These are phyloP conservation scores for Leccinum fuscescens DNA, from an alignment of 1,284 basidiomycete species.

Conservation along the genomic window DNA sequence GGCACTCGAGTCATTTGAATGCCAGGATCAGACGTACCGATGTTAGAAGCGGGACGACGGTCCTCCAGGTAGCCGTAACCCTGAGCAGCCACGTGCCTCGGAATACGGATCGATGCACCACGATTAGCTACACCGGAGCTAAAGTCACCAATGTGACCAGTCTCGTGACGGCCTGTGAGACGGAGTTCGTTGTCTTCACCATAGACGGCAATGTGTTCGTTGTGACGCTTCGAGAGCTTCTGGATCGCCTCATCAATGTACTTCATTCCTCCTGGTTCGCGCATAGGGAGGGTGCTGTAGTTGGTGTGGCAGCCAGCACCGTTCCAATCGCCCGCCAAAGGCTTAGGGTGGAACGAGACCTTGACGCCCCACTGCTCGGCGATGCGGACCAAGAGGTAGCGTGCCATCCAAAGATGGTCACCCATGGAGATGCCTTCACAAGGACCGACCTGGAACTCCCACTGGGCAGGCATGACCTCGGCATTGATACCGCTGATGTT, in stretches of 20 bases:
- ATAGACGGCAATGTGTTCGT: slow-evolving; percentile 94
- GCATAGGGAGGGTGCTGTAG: slow-evolving; percentile 91
- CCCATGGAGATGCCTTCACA: slow-evolving; percentile 98
- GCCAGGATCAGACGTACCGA: slow-evolving; percentile 59
- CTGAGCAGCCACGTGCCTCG: slow-evolving; percentile 87
- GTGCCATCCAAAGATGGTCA: slow-evolving; percentile 97
- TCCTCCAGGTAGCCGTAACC: slow-evolving; percentile 97
- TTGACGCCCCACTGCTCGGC: slow-evolving; percentile 99
- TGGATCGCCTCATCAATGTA: slow-evolving; percentile 92
- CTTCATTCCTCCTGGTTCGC: slow-evolving; percentile 92
- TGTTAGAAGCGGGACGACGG: slow-evolving; percentile 95
- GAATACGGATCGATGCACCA: slow-evolving; percentile 94
- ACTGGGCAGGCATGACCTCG: slow-evolving; percentile 99
- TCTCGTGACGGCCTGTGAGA: slow-evolving; percentile 94
- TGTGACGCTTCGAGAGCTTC: slow-evolving; percentile 81
- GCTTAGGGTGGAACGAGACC: slow-evolving; percentile 99
- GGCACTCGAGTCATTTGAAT: slow-evolving; percentile 5
- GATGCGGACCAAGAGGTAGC: slow-evolving; percentile 89
- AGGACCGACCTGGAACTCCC: slow-evolving; percentile 99
- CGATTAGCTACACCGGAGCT: slow-evolving; percentile 96
- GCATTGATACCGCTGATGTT: slow-evolving; percentile 99
- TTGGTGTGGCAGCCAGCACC: slow-evolving; percentile 97
- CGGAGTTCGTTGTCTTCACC: slow-evolving; percentile 95
- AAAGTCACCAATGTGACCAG: slow-evolving; percentile 92
- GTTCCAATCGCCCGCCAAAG: slow-evolving; percentile 98